phyloP scores from a whole-genome alignment of 257 asterid genomes.

The Orobanche coerulescens region DNA sequence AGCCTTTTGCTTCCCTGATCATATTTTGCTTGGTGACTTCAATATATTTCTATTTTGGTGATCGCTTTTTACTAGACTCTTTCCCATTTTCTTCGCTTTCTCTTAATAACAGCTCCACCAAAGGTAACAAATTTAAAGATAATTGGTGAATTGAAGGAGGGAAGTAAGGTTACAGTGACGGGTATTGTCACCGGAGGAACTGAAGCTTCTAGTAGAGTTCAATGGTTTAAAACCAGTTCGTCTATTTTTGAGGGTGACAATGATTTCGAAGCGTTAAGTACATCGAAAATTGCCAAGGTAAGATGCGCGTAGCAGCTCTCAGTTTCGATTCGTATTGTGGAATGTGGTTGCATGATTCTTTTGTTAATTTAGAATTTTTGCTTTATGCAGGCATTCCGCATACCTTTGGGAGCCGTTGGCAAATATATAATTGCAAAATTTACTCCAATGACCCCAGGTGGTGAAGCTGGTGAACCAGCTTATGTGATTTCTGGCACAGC shows the following conservation, averaged over 20 bases:
- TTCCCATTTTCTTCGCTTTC: constrained; percentile 1
- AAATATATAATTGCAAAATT: constrained; percentile 70
- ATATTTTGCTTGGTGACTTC: background rate
- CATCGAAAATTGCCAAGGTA: constrained; percentile 95
- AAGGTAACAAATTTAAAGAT: constrained; percentile 71
- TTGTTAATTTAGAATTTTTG: constrained; percentile 19
- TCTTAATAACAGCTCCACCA: constrained; percentile 74
- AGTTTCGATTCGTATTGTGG: constrained; percentile 4
- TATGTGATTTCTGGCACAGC: constrained; percentile 65
- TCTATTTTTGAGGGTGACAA: constrained; percentile 63
- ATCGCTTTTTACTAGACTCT: constrained; percentile 9
- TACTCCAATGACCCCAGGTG: constrained; percentile 96
- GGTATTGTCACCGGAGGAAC: constrained; percentile 98
- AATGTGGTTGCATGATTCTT: constrained; percentile 8
- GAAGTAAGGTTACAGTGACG: constrained; percentile 80
- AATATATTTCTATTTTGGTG: background rate
- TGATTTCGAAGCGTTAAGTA: constrained; percentile 66
- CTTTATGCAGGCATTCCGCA: constrained; percentile 65
- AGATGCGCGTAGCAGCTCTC: constrained; percentile 15
- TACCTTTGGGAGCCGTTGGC: constrained; percentile 96
- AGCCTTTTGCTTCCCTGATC: background rate
- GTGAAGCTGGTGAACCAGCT: constrained; percentile 94
- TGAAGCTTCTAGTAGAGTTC: constrained; percentile 97
- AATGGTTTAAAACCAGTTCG: constrained; percentile 87
- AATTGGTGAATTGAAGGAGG: constrained; percentile 92